Percentiles rank a stretch among this genome's conserved stretches.
Evolutionary conservation across 768 basidiomycete species (phyloP).

Genomic region (Boletus pseudopeckii): DNA sequence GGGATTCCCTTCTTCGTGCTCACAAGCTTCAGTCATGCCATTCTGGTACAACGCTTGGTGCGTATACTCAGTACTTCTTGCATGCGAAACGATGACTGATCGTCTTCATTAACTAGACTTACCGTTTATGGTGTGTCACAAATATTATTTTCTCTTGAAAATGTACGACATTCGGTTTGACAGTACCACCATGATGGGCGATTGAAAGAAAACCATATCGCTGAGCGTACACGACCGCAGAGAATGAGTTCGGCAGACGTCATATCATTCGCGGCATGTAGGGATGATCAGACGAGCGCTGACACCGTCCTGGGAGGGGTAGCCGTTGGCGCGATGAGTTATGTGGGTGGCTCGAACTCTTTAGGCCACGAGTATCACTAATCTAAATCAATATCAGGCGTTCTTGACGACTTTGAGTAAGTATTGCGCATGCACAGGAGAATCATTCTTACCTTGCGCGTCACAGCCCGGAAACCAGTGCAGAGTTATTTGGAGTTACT

Average conservation of each 20-base stretch:
- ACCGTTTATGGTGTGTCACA: conserved; percentile 26
- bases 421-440: conserved; percentile 4
- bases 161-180: neutral
- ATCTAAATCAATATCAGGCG: conserved; percentile 41
- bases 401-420: conserved; percentile 52
- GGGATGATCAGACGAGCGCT: conserved; percentile 69
- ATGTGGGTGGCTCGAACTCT: conserved; percentile 43
- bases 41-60: conserved; percentile 47
- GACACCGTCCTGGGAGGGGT: conserved; percentile 62
- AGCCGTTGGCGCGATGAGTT: conserved; percentile 78
- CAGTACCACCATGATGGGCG: conserved; percentile 63
- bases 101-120: conserved; percentile 12
- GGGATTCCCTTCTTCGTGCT: neutral
- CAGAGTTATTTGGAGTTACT: conserved; percentile 69
- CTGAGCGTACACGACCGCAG: conserved; percentile 26
- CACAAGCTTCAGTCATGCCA: conserved; percentile 39
- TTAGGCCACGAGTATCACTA: neutral
- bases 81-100: neutral
- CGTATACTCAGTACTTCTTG: neutral
- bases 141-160: neutral
- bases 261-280: conserved; percentile 72
- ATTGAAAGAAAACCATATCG: conserved; percentile 44
- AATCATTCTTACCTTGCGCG: neutral
- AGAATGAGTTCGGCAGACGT: conserved; percentile 74
- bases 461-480: conserved; percentile 43